Conservation (phyloP, 2,329 filamentous ascomycete genomes). For the Diaporthe ilicicola region DNA sequence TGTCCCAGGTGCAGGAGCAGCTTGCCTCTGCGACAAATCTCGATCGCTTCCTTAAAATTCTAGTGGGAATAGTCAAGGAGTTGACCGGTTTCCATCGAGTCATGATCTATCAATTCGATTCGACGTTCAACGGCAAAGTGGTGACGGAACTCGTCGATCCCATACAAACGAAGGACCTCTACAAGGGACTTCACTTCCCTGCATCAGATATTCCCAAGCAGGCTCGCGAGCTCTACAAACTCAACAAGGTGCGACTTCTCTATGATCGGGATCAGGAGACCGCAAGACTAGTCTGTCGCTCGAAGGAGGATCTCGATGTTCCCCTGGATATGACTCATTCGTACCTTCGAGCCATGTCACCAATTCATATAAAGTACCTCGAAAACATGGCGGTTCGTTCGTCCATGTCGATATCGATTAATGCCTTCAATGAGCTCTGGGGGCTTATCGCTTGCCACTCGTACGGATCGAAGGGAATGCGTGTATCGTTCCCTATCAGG, state of each 20-base stretch:
- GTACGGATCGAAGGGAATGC: conserved; percentile 80
- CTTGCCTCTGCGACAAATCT: conserved; percentile 76
- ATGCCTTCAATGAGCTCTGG: conserved; percentile 86
- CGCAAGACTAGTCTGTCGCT: conserved; percentile 82
- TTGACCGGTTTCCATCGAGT: conserved; percentile 90
- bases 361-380: conserved; percentile 88
- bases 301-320: conserved; percentile 74
- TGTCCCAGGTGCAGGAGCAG: conserved; percentile 92
- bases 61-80: conserved; percentile 88
- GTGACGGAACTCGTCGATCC: conserved; percentile 89
- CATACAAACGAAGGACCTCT: conserved; percentile 80
- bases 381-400: conserved; percentile 90
- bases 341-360: conserved; percentile 89
- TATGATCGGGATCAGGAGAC: conserved; percentile 87
- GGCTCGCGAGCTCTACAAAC: conserved; percentile 85
- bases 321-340: conserved; percentile 86
- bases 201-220: conserved; percentile 88
- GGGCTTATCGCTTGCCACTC: conserved; percentile 87
- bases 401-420: conserved; percentile 94
- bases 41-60: conserved; percentile 78
- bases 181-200: conserved; percentile 88
- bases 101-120: conserved; percentile 93
- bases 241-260: conserved; percentile 88
- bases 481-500: conserved; percentile 89
- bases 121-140: conserved; percentile 82